Evolutionary conservation across 2,329 filamentous ascomycete genomes (phyloP), one percentile per base, ranked within the genome.

Genomic region (Beauveria scarabaeidicola): DNA sequence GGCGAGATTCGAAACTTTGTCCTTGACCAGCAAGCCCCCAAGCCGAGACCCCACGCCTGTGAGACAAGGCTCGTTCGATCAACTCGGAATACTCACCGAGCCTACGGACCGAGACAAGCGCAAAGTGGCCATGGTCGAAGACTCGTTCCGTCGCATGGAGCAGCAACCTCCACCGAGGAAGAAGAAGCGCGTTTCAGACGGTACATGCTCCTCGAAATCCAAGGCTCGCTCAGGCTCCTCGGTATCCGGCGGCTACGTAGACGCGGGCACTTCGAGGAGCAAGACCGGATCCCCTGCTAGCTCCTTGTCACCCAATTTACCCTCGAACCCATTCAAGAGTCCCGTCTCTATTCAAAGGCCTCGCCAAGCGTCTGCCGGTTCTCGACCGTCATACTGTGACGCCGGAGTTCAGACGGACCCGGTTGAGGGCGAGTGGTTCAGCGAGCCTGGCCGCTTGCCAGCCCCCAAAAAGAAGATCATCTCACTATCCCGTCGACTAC

Each of bases 81-180:
- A 82, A 10, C 70, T 82, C 1, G 81, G 81, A 4, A 84, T 86
- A 64, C 72, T 86, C 60, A 86, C 83, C 0, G 84, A 85, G 63
- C 82, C 81, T 7, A 86, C 85, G 0, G 84, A 87, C 63, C 79
- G 85, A 32, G 85, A 88, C 62, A 87, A 88, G 71, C 76, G 85
- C 40, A 88, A 88, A 65, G 79, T 87, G 11, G 81, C 83, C 21
- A 84, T 84, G 79, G 78, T 86, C 0, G 85, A 88, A 64, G 82
- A 86, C 61, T 77, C 81, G 2, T 83, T 88, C 68, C 78, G 82
- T 59, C 83, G 78, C 23, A 83, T 85, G 79, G 84, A 83, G 65
- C 81, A 81, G 67, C 80, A 78, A 61, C 81, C 74, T 41, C 74
- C 81, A 1, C 75, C 77, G 0, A 77, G 79, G 32, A 87, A 87